Evolutionary conservation across 495 filamentous ascomycete species (phyloP).

Genomic region (Hypoxylon fuscum): DNA sequence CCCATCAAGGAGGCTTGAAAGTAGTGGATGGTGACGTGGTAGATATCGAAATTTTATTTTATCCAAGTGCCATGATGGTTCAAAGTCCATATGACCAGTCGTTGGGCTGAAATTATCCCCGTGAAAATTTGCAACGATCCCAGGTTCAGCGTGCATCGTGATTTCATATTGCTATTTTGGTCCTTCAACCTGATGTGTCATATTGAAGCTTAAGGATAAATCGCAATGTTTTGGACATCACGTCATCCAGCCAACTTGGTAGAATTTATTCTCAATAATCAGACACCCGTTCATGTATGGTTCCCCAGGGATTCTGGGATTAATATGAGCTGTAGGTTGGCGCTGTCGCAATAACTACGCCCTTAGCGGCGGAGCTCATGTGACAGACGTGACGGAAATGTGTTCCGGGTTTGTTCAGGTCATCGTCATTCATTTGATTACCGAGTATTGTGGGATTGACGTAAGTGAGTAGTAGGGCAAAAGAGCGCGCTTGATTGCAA

Average conservation of each 20-base stretch:
- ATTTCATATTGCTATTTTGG: conserved; percentile 29
- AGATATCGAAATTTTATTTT: conserved; percentile 13
- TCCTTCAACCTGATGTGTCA: conserved; percentile 25
- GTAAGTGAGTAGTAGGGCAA: conserved; percentile 30
- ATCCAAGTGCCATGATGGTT: conserved; percentile 1
- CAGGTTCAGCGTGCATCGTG: conserved; percentile 13
- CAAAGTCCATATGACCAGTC: neutral
- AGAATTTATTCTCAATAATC: conserved; percentile 1
- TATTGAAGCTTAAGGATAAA: conserved; percentile 5
- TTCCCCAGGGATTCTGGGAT: neutral
- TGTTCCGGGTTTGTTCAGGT: conserved; percentile 13
- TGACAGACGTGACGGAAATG: conserved; percentile 6
- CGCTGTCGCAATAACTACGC: conserved; percentile 9
- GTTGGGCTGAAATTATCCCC: neutral
- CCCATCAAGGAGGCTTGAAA: conserved; percentile 12
- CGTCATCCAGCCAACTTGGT: conserved; percentile 18
- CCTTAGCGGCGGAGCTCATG: too few species aligned
- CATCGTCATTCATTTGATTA: conserved; percentile 20
- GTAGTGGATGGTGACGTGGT: conserved; percentile 32
- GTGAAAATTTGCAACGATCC: neutral
- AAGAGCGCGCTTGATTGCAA: conserved; percentile 21
- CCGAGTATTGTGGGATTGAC: conserved; percentile 17
- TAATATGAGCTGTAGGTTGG: neutral
- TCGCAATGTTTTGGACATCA: conserved; percentile 15
- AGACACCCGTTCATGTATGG: conserved; percentile 2